These are phyloP conservation scores for Botrytis tulipae DNA, from an alignment of 2,329 filamentous ascomycete species.

Conservation along the genomic window DNA sequence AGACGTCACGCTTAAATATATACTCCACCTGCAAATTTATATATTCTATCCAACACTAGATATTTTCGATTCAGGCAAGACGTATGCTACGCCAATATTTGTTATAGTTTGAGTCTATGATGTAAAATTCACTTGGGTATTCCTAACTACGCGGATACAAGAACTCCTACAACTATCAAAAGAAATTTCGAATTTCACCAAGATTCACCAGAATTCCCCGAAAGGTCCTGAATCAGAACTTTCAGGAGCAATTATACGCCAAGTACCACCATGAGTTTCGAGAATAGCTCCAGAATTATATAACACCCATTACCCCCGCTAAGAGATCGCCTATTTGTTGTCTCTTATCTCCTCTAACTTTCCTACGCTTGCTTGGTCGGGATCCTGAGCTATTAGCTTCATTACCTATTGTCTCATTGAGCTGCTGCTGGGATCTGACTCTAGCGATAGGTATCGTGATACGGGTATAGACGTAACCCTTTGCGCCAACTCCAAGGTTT, in stretches of 20 bases:
- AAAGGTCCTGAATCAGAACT: not conserved
- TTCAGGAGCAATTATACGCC: no score
- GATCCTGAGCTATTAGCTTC: not conserved
- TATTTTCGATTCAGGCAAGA: not conserved
- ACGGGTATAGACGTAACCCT: not conserved
- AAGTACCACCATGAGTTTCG: accelerated
- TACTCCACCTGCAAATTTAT: not conserved
- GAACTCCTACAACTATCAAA: not conserved
- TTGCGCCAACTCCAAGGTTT: not conserved
- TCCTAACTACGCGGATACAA: not conserved
- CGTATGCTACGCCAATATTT: accelerated
- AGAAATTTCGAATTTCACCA: not conserved
- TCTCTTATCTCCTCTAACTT: not conserved
- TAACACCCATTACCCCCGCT: not conserved
- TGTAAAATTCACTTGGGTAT: not conserved
- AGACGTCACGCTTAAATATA: not conserved
- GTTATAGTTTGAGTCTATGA: not conserved
- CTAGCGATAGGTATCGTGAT: not conserved
- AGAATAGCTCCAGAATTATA: not conserved
- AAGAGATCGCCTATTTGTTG: not conserved
- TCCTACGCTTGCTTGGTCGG: slow-evolving; percentile 1
- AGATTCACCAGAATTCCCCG: not conserved
- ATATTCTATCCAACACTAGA: not conserved
- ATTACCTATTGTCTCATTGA: not conserved
- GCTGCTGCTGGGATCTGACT: not conserved